phyloP scores from a whole-genome alignment of 148 eudicot genomes.

The Euryodendron excelsum region DNA sequence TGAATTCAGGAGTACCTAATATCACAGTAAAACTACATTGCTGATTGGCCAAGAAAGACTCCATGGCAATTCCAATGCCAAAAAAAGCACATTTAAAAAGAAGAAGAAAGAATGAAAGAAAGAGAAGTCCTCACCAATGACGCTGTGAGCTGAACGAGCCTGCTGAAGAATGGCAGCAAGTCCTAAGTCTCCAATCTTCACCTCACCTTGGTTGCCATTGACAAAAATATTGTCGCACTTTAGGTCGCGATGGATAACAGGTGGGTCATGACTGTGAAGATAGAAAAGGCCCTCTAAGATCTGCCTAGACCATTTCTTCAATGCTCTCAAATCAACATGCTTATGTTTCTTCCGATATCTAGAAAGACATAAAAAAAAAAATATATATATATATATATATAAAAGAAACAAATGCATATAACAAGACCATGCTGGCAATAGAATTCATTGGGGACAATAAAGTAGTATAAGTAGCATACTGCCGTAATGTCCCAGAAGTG shows the following conservation, averaged over 20 bases:
- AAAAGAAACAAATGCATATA: no score
- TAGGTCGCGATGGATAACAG: conserved; percentile 86
- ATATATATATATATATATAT: no score
- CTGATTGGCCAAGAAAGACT: background rate
- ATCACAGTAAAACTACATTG: conserved; percentile 14
- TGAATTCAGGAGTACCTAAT: conserved; percentile 95
- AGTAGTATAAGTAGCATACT: conserved; percentile 57
- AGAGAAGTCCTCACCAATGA: conserved; percentile 64
- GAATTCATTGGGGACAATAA: background rate
- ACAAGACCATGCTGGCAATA: background rate
- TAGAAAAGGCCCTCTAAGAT: conserved; percentile 84
- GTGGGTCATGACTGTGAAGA: conserved; percentile 94
- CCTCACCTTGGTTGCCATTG: conserved; percentile 92
- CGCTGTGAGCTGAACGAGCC: conserved; percentile 94
- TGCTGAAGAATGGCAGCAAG: conserved; percentile 84
- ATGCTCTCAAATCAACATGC: conserved; percentile 84
- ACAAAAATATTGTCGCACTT: conserved; percentile 96
- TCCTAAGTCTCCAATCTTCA: conserved; percentile 95
- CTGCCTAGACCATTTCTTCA: conserved; percentile 96
- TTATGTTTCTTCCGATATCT: conserved; percentile 95
- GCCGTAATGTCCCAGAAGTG: conserved; percentile 88
- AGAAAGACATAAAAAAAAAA: conserved; percentile 2
- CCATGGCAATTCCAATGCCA: background rate
- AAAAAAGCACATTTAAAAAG: no score
- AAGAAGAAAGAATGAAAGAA: no score